Conservation (phyloP, 106 monocot species). For the Phalaenopsis equestris region DNA sequence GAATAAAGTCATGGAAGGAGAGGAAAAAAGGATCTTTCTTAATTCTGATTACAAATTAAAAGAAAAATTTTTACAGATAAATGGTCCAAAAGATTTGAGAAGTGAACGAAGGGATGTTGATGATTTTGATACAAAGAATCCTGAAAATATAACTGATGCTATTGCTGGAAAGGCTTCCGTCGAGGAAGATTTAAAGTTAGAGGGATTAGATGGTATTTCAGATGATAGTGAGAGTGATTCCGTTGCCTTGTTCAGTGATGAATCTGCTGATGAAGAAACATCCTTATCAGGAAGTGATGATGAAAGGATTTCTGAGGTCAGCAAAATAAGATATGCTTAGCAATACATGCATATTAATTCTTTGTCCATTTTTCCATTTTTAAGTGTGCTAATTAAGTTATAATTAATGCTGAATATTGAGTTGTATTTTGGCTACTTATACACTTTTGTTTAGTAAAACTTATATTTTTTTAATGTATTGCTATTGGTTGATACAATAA, state of each 20-base stretch:
- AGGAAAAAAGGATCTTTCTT: too few species aligned
- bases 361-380: neutral
- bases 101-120: neutral
- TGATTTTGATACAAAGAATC: neutral
- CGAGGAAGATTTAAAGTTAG: neutral
- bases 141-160: neutral
- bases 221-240: constrained; percentile 2
- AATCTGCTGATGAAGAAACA: neutral
- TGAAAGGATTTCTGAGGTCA: constrained; percentile 8
- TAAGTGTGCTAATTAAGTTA: neutral
- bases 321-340: neutral
- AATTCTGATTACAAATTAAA: neutral
- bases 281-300: constrained; percentile 9
- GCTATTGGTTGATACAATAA: neutral
- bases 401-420: neutral
- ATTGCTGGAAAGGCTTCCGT: neutral
- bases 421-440: neutral
- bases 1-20: neutral
- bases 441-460: neutral
- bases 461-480: neutral
- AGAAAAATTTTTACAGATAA: neutral
- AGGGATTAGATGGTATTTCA: neutral
- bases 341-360: neutral
- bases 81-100: neutral
- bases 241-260: neutral